Base-by-base conservation (phyloP, 2,329 filamentous ascomycete species). In the Lecanoromycetidae sp. region DNA sequence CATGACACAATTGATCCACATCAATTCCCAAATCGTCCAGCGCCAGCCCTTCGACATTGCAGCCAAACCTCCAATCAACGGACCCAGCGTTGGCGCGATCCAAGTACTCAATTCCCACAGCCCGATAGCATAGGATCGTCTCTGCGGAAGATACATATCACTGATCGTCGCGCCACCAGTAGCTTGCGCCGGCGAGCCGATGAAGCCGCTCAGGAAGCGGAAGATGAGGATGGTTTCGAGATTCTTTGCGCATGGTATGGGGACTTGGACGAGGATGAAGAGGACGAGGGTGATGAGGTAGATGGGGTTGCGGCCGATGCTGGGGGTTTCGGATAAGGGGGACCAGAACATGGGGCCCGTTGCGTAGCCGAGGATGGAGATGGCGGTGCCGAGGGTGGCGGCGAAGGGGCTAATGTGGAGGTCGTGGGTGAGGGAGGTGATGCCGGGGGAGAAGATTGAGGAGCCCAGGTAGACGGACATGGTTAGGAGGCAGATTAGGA, bases 121-220 rank as follows among this genome's bases (percentile, higher is more conserved):
- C 1, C 58, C 57, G 2, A 69, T 60, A 1, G 57, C 61, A 42
- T 67, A 67, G 0, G 63, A 64, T 19, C 61, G 59, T 29, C 63
- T 61, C 6, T 51, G 49, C 0, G 64, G 63, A 1, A 48, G 45
- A 56, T 63, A 71, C 25, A 71, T 67, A 44, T 71, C 69, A 0
- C 56, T 59, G 13, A 70, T 57, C 0, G 65, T 65, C 6, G 68
- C 69, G 33, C 62, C 69, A 2, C 67, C 68, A 0, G 66, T 71
- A 0, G 69, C 68, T 0, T 71, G 61, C 0, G 61, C 61, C 0
- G 69, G 68, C 0, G 60, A 63, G 2, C 71, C 71, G 52, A 72
- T 64, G 53, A 75, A 71, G 0, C 71, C 72, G 0, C 67, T 69
- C 0, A 76, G 50, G 54, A 75, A 75, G 6, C 73, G 67, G 32